Conservation (phyloP, 805 yeast genomes). For the Grigorovia jiainica region DNA sequence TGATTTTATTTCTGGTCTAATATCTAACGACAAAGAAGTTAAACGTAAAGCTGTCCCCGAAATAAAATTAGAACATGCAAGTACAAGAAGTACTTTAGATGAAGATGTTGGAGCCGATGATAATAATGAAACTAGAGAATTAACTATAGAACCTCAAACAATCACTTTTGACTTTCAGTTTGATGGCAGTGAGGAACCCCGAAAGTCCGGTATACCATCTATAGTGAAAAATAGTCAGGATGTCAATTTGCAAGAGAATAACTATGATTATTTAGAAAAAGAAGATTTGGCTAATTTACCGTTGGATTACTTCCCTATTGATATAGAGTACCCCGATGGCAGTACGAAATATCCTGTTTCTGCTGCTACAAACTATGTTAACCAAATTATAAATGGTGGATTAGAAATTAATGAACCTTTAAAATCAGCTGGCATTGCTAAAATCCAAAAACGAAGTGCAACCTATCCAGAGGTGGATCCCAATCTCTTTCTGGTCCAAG, state of each 20-base stretch:
- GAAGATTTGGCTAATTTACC: constrained; percentile 49
- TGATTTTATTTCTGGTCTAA: not conserved
- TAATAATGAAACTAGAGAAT: not conserved
- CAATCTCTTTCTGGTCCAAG: not conserved
- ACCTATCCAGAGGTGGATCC: not conserved
- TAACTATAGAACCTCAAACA: not conserved
- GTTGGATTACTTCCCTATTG: constrained; percentile 50
- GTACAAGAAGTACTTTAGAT: not conserved
- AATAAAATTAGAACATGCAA: not conserved
- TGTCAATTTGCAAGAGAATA: not conserved
- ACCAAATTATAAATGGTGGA: not conserved
- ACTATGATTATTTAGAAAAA: not conserved
- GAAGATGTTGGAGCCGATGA: not conserved
- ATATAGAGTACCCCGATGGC: constrained; percentile 28
- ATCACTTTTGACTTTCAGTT: not conserved
- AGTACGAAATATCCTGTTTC: not conserved
- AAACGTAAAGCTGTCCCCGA: not conserved
- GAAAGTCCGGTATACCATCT: not conserved
- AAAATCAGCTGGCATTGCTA: not conserved
- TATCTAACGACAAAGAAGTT: not conserved
- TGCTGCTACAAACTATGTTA: not conserved
- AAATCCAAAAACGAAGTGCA: not conserved
- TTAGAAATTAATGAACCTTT: constrained; percentile 1
- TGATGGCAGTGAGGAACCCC: not conserved
- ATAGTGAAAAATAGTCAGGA: not conserved